Evolutionary conservation across 2,329 filamentous ascomycete species (phyloP).

Genomic region (Phaeosphaeriaceae sp.): DNA sequence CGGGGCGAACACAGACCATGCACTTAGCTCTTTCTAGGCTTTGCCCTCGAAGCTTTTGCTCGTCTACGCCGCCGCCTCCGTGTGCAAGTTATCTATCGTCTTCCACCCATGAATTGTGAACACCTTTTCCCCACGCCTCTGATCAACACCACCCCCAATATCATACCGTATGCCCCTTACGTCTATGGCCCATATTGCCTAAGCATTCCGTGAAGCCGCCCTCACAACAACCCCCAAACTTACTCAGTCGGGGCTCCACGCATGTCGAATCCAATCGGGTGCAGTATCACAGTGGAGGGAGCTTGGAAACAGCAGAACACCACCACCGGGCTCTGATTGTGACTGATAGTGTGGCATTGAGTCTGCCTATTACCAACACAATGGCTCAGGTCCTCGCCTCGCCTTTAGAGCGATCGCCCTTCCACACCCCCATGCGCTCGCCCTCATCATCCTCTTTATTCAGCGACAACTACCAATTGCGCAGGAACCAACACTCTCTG

Average conservation of each 20-base stretch:
- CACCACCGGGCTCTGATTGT: constrained; percentile 18
- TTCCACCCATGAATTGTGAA: too few species aligned
- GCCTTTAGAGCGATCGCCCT: constrained; percentile 39
- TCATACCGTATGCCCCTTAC: background rate
- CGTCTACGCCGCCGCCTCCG: constrained; percentile 2
- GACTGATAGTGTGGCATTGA: constrained; percentile 31
- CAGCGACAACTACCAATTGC: constrained; percentile 45
- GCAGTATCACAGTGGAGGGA: constrained; percentile 31
- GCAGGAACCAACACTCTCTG: constrained; percentile 43
- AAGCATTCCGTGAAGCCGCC: constrained; percentile 20
- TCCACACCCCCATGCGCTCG: constrained; percentile 47
- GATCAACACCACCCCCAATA: too few species aligned
- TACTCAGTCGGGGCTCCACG: constrained; percentile 24
- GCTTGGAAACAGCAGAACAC: constrained; percentile 29
- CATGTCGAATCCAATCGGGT: constrained; percentile 40
- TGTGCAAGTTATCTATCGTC: background rate
- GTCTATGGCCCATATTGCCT: constrained; percentile 1
- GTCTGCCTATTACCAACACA: constrained; percentile 24
- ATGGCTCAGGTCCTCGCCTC: constrained; percentile 50
- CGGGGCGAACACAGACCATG: background rate
- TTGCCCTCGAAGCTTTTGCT: constrained; percentile 8
- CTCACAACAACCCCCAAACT: constrained; percentile 7
- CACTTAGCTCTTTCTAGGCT: background rate
- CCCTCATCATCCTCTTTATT: constrained; percentile 54
- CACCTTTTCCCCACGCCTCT: background rate